Base-by-base conservation (phyloP, 495 filamentous ascomycete species). In the Aspergillus taichungensis region DNA sequence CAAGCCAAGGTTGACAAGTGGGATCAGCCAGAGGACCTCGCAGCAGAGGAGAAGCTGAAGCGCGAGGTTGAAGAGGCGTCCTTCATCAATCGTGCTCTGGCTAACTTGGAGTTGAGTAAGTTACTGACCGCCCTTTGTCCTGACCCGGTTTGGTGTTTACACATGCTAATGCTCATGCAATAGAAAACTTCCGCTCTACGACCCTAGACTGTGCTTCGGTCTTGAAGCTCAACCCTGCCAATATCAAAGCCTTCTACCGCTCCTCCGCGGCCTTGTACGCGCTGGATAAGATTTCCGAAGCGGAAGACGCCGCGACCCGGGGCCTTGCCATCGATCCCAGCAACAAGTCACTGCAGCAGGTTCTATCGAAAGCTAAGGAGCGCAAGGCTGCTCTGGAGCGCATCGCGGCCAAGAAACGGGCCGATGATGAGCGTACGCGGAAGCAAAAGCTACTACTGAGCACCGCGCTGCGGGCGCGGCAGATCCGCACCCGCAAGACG, bases 221-320 rank as follows among this genome's bases (percentile, higher is more conserved):
- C 4, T 72, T 98, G 34, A 77, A 79, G 30, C 70, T 95, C 24
- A 89, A 94, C 62, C 73, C 80, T 6, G 61, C 50, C 40, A 94
- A 92, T 59, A 58, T 91, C 55, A 98, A 98, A 66, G 88, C 91
- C 5, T 85, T 79, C 59, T 97, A 95, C 61, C 83, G 92, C 43
- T 85, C 84, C 27, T 76, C 83, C 0, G 69, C 73, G 50, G 90
- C 92, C 6, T 74, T 92, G 47, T 68, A 88, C 13, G 78, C 82
- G 6, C 73, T 95, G 6, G 78, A 80, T 50, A 83, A 81, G 56
- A 62, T 92, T 41, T 55, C 63, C 8, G 87, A 92, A 59, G 88
- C 92, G 5, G 73, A 80, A 49, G 87, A 94, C 57, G 79, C 83
- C 3, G 85, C 81, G 46, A 59, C 71, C 5, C 74, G 80, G 5